Evolutionary conservation across 2,329 filamentous ascomycete species (phyloP).

Genomic region (Hawksworthiomyces lignivorus): DNA sequence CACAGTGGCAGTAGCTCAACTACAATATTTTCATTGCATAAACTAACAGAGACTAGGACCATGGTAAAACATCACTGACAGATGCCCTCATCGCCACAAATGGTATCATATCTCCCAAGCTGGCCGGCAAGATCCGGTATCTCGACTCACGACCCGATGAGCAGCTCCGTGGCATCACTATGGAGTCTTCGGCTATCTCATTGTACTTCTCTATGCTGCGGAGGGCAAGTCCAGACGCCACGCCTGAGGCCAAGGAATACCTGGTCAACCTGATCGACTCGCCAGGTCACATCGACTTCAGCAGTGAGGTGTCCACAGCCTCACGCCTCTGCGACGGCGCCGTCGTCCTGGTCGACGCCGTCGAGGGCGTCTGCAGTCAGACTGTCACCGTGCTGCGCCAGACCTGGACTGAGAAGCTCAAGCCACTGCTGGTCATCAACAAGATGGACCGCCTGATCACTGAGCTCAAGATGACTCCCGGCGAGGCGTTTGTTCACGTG

Average conservation of each 20-base stretch:
- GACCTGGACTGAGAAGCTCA: slow-evolving; percentile 91
- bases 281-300: slow-evolving; percentile 97
- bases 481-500: slow-evolving; percentile 82
- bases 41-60: slow-evolving; percentile 44
- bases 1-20: too few relatives aligned
- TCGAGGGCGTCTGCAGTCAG: slow-evolving; percentile 97
- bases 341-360: slow-evolving; percentile 88
- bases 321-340: slow-evolving; percentile 92
- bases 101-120: slow-evolving; percentile 96
- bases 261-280: slow-evolving; percentile 97
- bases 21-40: too few relatives aligned
- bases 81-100: slow-evolving; percentile 96
- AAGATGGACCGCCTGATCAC: slow-evolving; percentile 95
- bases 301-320: slow-evolving; percentile 93
- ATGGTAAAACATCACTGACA: slow-evolving; percentile 95
- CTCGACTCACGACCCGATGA: slow-evolving; percentile 95
- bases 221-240: slow-evolving; percentile 58
- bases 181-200: slow-evolving; percentile 98
- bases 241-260: slow-evolving; percentile 75
- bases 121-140: slow-evolving; percentile 96
- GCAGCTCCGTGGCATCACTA: slow-evolving; percentile 94
- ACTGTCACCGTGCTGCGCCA: slow-evolving; percentile 95
- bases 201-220: slow-evolving; percentile 90
- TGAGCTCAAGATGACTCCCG: slow-evolving; percentile 87
- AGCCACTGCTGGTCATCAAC: slow-evolving; percentile 91